A percentile compares a stretch with the other conserved stretches of the same genome.
Evolutionary conservation across 192 early-diverging fungal genomes (phyloP).

Genomic region (Podila verticillata): DNA sequence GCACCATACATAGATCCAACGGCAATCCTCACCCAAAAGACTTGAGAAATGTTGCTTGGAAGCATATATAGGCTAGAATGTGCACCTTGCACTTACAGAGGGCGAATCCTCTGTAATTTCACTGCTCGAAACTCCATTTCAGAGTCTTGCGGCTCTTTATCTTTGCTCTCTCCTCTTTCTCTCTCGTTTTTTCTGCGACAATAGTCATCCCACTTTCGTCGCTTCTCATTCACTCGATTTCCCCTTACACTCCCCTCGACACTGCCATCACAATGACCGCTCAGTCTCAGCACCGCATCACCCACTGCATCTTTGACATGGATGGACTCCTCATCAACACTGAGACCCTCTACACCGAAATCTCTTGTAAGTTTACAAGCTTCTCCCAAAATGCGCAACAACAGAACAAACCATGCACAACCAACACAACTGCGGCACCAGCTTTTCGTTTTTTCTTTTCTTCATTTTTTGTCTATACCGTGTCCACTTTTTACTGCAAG

Average conservation of each 20-base stretch:
- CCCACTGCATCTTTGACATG: constrained; percentile 84
- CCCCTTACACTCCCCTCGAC: neutral
- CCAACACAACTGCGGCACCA: neutral
- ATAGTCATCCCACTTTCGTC: neutral
- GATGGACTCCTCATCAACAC: constrained; percentile 87
- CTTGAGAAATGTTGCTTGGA: too few relatives aligned
- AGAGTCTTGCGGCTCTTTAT: neutral
- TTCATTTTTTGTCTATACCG: too few relatives aligned
- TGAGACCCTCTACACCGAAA: constrained; percentile 89
- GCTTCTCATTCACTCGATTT: too few relatives aligned
- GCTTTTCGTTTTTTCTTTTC: too few relatives aligned
- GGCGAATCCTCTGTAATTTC: too few relatives aligned
- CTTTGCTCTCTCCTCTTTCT: neutral
- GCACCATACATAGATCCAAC: too few relatives aligned
- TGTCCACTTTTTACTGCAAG: too few relatives aligned
- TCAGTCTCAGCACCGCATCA: constrained; percentile 48
- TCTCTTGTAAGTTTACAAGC: constrained; percentile 67
- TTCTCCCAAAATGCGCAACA: neutral
- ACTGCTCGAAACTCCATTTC: too few relatives aligned
- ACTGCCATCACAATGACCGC: neutral
- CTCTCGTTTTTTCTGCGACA: neutral
- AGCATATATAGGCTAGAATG: too few relatives aligned
- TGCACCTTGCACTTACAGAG: too few relatives aligned
- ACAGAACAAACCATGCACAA: too few relatives aligned
- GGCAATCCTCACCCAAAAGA: too few relatives aligned